Base-by-base conservation (phyloP, 306 rosid species). In the Crotalaria pallida region DNA sequence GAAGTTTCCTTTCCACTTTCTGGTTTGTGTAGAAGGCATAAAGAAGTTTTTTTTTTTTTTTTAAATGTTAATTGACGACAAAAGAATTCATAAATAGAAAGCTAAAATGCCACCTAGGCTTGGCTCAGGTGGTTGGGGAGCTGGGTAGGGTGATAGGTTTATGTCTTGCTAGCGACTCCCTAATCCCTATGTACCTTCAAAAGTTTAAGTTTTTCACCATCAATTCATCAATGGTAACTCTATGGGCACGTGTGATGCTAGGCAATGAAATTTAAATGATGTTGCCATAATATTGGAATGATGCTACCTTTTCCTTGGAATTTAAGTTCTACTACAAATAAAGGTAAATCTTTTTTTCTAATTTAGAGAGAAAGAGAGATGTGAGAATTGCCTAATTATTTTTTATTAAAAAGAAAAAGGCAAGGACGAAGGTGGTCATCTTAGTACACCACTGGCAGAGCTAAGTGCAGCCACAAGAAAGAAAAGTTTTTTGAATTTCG, bases 291-390 rank as follows among this genome's bases (percentile, higher is more conserved):
- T 58, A 16, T 38, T 49, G 55, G 60, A 68, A 73, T 33, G 49
- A 55, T 62, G 22, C 15, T 52, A 31, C 61, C 12, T 41, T 38
- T 36, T n/a, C 58, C 34, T n/a, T 53, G 15, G 57, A 72, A 33
- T 65, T 45, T 31, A 55, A 8, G 65, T 26, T 9, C 15, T 40
- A 40, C 73, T 36, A 43, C 23, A 71, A 71, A 75, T 57, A 7
- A 49, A 73, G 56, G 38, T 26, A 48, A 13, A 26, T 78, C 10
- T 66, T 65, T 72, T 65, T 18, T 58, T 64, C 73, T 73, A 45
- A 26, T 49, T 45, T 51, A 38, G 52, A 11, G 51, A 33, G 18
- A 45, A 43, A 51, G 69, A 64, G 58, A 78, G 48, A 61, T 22
- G 27, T 58, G 67, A 41, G 53, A 49, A 52, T 34, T 44, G n/a